Conservation (phyloP, 352 stramenopile species). For the Aphanomyces cochlioides region DNA sequence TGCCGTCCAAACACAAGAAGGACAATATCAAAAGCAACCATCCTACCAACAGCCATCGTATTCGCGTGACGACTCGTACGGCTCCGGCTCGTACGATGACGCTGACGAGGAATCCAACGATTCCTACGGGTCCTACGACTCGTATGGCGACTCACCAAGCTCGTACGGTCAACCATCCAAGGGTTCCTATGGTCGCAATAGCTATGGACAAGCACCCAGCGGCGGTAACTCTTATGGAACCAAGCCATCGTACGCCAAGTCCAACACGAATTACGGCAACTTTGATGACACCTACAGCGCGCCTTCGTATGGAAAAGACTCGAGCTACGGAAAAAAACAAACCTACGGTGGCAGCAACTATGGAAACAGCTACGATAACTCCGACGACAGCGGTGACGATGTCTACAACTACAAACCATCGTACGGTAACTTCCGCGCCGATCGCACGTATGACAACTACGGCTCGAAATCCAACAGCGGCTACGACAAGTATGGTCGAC, state of each 20-base stretch:
- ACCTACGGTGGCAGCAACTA: neutral
- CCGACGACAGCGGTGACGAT: neutral
- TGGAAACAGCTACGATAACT: conserved; percentile 3
- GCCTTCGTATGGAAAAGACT: neutral
- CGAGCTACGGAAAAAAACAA: neutral
- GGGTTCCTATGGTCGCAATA: neutral
- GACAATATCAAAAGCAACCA: neutral
- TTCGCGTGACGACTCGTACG: neutral
- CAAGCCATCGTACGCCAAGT: too few relatives aligned
- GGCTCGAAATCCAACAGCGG: neutral
- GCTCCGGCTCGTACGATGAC: neutral
- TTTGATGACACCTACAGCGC: neutral
- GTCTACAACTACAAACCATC: neutral
- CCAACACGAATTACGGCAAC: too few relatives aligned
- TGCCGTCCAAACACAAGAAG: neutral
- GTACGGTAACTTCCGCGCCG: conserved; percentile 16
- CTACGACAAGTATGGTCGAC: neutral
- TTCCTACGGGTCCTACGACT: neutral
- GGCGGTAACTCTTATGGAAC: neutral
- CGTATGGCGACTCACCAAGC: neutral
- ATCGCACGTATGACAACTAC: neutral
- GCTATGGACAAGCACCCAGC: neutral
- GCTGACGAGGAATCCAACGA: conserved; percentile 1
- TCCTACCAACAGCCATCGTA: neutral
- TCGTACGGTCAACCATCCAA: neutral